Conservation (phyloP, 1,284 basidiomycete genomes). For the Trametes versicolor region DNA sequence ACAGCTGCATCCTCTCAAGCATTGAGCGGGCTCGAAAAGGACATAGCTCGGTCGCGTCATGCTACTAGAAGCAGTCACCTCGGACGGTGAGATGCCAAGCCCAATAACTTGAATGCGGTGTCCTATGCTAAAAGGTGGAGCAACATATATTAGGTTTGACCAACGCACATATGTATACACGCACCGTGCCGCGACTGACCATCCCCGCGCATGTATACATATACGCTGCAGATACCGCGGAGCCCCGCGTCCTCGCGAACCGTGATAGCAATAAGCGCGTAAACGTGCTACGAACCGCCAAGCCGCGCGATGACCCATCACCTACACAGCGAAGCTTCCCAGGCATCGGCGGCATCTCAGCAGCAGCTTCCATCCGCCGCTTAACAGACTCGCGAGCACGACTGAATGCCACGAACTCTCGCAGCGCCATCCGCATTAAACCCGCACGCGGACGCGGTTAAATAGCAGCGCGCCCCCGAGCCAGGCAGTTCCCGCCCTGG, state of each 20-base stretch:
- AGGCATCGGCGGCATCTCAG: neutral
- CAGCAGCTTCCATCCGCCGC: constrained; percentile 10
- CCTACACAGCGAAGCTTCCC: constrained; percentile 6
- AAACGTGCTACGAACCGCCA: constrained; percentile 5
- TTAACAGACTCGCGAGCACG: constrained; percentile 1
- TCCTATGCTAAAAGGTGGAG: neutral
- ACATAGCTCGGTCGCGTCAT: neutral
- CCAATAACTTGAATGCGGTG: neutral
- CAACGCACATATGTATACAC: neutral
- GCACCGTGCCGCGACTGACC: neutral
- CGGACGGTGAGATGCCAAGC: neutral
- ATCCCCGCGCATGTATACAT: neutral
- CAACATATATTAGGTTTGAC: no score
- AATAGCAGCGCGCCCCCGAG: constrained; percentile 12
- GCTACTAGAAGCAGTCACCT: neutral
- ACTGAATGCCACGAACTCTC: neutral
- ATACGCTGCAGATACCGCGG: neutral
- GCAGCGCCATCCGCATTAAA: constrained; percentile 14
- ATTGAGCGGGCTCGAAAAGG: neutral
- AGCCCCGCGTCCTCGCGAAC: neutral
- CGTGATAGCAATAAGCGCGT: neutral
- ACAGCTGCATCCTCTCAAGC: neutral
- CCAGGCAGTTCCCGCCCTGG: constrained; percentile 2
- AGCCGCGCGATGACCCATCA: neutral
- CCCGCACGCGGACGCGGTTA: constrained; percentile 14